These are phyloP conservation scores for Diaporthe longicolla DNA, from an alignment of 2,329 filamentous ascomycete species.

Conservation along the genomic window DNA sequence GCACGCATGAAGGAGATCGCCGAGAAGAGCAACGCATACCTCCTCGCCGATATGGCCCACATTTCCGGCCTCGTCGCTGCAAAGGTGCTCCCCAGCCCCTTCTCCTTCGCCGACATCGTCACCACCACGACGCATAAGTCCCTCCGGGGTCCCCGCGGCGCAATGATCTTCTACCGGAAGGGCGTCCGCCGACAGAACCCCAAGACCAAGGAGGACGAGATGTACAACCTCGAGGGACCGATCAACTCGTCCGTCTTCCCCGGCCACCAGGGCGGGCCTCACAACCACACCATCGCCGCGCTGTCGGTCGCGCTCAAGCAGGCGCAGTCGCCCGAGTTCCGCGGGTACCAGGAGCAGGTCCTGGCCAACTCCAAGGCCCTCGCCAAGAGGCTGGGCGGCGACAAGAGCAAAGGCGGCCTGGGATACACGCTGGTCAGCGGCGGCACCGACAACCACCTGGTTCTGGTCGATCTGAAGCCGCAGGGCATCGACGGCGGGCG, in stretches of 20 bases:
- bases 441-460: conserved; percentile 97
- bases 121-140: conserved; percentile 99
- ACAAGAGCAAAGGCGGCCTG: conserved; percentile 81
- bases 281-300: conserved; percentile 99
- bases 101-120: conserved; percentile 91
- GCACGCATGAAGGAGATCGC: conserved; percentile 90
- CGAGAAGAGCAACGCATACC: conserved; percentile 91
- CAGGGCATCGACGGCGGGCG: conserved; percentile 89
- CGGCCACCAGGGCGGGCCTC: conserved; percentile 96
- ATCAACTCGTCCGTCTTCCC: conserved; percentile 99
- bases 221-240: conserved; percentile 91
- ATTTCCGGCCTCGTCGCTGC: conserved; percentile 95
- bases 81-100: conserved; percentile 91
- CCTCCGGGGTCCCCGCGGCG: conserved; percentile 91
- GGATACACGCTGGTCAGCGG: conserved; percentile 93
- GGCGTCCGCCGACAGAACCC: conserved; percentile 86
- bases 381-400: conserved; percentile 74
- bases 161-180: conserved; percentile 98
- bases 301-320: conserved; percentile 95
- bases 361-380: conserved; percentile 92
- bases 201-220: conserved; percentile 87
- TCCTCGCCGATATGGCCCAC: conserved; percentile 96
- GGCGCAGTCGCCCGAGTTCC: conserved; percentile 90
- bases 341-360: conserved; percentile 91
- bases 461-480: conserved; percentile 91